Conservation (phyloP, 2,329 filamentous ascomycete genomes). For the Bipolaris zeicola region DNA sequence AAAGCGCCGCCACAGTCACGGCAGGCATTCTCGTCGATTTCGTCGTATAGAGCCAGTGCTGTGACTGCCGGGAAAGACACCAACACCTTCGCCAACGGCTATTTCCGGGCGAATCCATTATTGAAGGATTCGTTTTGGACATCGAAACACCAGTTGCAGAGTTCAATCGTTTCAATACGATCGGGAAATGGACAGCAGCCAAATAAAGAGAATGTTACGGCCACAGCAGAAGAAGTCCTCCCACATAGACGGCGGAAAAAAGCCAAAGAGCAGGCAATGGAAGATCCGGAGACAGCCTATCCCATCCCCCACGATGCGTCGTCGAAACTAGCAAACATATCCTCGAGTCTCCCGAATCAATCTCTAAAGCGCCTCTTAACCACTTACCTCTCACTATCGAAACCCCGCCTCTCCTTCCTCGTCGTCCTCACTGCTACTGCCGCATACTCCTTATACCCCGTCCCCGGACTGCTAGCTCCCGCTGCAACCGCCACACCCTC, state of each 20-base stretch:
- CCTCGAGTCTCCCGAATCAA: conserved; percentile 60
- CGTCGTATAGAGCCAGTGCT: conserved; percentile 35
- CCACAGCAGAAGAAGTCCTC: conserved; percentile 34
- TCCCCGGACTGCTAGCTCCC: conserved; percentile 80
- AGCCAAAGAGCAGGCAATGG: conserved; percentile 29
- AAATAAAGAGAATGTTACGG: conserved; percentile 14
- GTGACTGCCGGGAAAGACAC: conserved; percentile 37
- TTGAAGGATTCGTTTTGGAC: conserved; percentile 41
- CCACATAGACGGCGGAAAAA: conserved; percentile 45
- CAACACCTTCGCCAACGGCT: conserved; percentile 45
- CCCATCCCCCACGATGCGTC: conserved; percentile 63
- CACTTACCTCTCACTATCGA: conserved; percentile 88
- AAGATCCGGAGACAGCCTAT: conserved; percentile 33
- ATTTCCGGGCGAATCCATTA: conserved; percentile 47
- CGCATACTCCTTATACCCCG: conserved; percentile 90
- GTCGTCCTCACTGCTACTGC: conserved; percentile 90
- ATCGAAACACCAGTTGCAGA: conserved; percentile 39
- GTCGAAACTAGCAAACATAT: conserved; percentile 62
- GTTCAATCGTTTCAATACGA: conserved; percentile 30
- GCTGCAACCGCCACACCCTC: conserved; percentile 73
- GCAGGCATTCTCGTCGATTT: conserved; percentile 37
- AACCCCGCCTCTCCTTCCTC: conserved; percentile 89
- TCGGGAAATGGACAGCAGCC: conserved; percentile 13
- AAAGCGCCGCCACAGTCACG: conserved; percentile 27
- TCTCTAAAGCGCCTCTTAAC: conserved; percentile 72